Evolutionary conservation across 1,284 basidiomycete species (phyloP).

Genomic region (Melampsora larici-populina): DNA sequence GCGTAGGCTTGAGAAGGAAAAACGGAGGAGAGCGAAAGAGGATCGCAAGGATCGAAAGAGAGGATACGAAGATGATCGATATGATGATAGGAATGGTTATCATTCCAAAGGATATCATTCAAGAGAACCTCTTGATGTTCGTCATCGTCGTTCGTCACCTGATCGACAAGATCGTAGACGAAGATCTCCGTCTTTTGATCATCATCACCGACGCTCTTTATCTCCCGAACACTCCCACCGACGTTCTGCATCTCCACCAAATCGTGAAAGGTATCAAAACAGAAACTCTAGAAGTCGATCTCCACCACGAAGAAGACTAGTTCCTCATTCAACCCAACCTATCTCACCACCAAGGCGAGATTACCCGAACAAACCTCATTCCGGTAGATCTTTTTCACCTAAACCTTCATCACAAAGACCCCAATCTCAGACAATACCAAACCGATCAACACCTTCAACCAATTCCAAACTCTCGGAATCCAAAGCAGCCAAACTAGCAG

Average conservation of each 20-base stretch:
- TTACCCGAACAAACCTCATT: slow-evolving; percentile 1
- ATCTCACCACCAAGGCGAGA: neutral
- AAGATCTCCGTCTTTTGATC: slow-evolving; percentile 8
- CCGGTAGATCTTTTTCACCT: neutral
- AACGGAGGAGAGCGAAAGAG: slow-evolving; percentile 12
- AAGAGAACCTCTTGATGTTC: neutral
- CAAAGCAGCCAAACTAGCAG: slow-evolving; percentile 28
- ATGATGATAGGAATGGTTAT: neutral
- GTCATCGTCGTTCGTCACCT: neutral
- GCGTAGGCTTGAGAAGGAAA: slow-evolving; percentile 11
- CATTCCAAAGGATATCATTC: neutral
- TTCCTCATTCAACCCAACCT: neutral
- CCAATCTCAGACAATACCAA: neutral
- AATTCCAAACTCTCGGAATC: slow-evolving; percentile 3
- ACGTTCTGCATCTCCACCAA: slow-evolving; percentile 6
- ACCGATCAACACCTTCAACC: neutral
- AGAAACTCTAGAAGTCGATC: neutral
- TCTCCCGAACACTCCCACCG: slow-evolving; percentile 6
- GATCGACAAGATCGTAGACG: slow-evolving; percentile 6
- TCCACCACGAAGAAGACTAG: neutral
- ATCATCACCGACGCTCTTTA: slow-evolving; percentile 21
- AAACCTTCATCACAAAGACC: neutral
- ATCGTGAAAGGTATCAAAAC: neutral
- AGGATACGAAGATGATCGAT: neutral
- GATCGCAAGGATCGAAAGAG: slow-evolving; percentile 5